Evolutionary conservation across 2,329 filamentous ascomycete genomes (phyloP).

Genomic region (Ceratocystis destructans): DNA sequence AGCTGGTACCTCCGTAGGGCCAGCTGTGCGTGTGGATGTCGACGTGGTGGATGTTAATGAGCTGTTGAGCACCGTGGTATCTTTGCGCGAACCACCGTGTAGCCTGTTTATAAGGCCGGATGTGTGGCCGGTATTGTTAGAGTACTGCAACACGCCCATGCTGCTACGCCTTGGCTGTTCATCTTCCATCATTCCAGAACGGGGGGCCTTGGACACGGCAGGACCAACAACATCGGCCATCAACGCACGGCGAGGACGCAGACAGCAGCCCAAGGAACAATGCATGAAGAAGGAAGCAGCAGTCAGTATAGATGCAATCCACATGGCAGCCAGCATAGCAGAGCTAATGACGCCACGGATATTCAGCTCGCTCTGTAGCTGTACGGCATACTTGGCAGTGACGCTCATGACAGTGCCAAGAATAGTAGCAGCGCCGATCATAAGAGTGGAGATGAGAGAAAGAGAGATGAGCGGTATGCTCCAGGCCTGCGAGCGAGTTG

Average conservation of each 20-base stretch:
- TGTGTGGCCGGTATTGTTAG: neutral
- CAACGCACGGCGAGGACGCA: slow-evolving; percentile 13
- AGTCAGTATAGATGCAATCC: slow-evolving; percentile 57
- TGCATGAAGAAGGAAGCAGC: slow-evolving; percentile 61
- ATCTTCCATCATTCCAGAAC: slow-evolving; percentile 17
- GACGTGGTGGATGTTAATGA: neutral
- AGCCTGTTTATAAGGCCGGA: slow-evolving; percentile 13
- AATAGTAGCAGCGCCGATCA: slow-evolving; percentile 54
- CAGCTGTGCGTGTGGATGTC: neutral
- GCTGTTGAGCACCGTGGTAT: neutral
- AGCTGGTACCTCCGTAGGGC: too few species aligned
- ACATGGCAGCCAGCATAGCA: slow-evolving; percentile 79
- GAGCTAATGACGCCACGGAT: slow-evolving; percentile 56
- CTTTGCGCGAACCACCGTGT: neutral
- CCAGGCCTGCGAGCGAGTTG: slow-evolving; percentile 40
- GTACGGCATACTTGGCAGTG: slow-evolving; percentile 66
- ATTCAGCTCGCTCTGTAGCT: slow-evolving; percentile 58
- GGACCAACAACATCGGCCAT: slow-evolving; percentile 11
- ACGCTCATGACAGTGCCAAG: slow-evolving; percentile 75
- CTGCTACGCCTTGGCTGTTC: slow-evolving; percentile 12
- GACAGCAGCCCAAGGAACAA: slow-evolving; percentile 61
- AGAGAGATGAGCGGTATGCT: slow-evolving; percentile 55
- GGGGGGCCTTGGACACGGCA: neutral
- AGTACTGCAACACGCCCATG: slow-evolving; percentile 7
- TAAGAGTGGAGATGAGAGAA: slow-evolving; percentile 51